These are phyloP conservation scores for Nyctanthes arbortristis DNA, from an alignment of 257 asterid species.

Conservation along the genomic window DNA sequence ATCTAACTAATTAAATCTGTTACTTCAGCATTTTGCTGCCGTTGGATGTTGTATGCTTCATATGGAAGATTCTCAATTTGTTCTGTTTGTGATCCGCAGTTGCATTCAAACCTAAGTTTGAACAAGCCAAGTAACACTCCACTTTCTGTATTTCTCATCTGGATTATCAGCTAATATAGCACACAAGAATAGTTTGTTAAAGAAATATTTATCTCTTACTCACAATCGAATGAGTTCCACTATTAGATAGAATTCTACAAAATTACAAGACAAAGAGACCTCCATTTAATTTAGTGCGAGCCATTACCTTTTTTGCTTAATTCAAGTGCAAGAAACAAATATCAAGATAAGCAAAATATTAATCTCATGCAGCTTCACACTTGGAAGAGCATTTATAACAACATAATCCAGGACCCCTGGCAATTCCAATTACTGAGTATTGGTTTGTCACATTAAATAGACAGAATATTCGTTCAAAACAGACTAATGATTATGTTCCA, in stretches of 20 bases:
- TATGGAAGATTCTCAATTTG: not conserved
- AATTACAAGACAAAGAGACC: not conserved
- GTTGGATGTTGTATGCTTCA: not conserved
- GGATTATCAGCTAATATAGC: not conserved
- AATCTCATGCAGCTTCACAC: not conserved
- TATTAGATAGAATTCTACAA: not conserved
- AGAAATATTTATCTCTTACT: not conserved
- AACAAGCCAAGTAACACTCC: too few relatives aligned
- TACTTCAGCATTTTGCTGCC: not conserved
- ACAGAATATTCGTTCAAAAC: not conserved
- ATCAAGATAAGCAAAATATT: not conserved
- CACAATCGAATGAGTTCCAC: not conserved
- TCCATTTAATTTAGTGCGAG: not conserved
- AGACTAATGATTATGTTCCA: conserved; percentile 1
- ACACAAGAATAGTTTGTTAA: not conserved
- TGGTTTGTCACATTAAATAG: not conserved
- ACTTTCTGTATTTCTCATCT: not conserved
- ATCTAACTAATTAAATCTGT: not conserved
- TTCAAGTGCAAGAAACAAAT: not conserved
- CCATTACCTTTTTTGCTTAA: not conserved
- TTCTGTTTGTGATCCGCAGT: not conserved
- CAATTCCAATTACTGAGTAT: not conserved
- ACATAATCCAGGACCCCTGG: not conserved
- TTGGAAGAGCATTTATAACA: not conserved
- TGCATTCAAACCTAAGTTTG: too few relatives aligned